These are phyloP conservation scores for Ganoderma meredithae DNA, from an alignment of 1,284 basidiomycete species.

Conservation along the genomic window DNA sequence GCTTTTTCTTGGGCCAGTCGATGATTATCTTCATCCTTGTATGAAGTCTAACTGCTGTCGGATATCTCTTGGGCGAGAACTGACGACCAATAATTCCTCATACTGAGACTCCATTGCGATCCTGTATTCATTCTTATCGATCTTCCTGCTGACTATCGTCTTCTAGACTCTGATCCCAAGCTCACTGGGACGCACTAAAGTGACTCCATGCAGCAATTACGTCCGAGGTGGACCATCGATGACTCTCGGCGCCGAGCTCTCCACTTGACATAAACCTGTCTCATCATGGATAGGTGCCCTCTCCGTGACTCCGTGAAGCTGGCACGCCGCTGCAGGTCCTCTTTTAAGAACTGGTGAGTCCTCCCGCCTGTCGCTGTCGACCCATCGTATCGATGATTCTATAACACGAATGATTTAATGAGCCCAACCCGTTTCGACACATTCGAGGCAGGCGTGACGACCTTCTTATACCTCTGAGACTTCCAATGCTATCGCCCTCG, in stretches of 20 bases:
- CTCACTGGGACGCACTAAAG: background rate
- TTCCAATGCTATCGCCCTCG: background rate
- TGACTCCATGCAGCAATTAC: background rate
- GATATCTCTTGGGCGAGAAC: background rate
- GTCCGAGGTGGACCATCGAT: background rate
- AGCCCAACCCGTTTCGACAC: conserved; percentile 37
- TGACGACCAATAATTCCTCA: conserved; percentile 1
- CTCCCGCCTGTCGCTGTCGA: too few relatives aligned
- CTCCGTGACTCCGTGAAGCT: background rate
- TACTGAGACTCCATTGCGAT: background rate
- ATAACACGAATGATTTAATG: conserved; percentile 40
- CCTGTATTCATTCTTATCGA: background rate
- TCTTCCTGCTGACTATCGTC: background rate
- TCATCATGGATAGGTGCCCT: background rate
- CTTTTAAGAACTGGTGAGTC: conserved; percentile 10
- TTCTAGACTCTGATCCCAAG: background rate
- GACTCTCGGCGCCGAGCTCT: background rate
- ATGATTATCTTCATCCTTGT: conserved; percentile 9
- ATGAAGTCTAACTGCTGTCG: conserved; percentile 12
- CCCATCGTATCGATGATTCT: conserved; percentile 35
- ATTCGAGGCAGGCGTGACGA: conserved; percentile 37
- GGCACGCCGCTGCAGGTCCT: background rate
- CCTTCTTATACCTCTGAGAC: conserved; percentile 36
- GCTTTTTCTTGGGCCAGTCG: conserved; percentile 8
- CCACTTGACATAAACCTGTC: background rate